Conservation (phyloP, 495 filamentous ascomycete genomes). For the Hypomontagnella monticulosa region DNA sequence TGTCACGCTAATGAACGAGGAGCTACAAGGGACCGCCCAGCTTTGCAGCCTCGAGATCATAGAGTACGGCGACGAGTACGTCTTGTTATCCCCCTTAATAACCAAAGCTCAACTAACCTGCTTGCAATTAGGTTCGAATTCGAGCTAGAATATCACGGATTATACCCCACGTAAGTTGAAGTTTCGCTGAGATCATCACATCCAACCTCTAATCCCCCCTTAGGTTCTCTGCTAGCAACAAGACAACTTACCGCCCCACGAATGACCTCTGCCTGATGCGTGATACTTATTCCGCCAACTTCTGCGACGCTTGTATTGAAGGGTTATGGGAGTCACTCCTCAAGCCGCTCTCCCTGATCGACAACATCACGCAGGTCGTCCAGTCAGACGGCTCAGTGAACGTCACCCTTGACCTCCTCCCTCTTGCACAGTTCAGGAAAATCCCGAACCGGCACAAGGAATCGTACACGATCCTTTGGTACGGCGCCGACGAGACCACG, state of each 20-base stretch:
- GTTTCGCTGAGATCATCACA: background rate
- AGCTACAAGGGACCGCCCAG: constrained; percentile 39
- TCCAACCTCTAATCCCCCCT: background rate
- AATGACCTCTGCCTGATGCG: constrained; percentile 42
- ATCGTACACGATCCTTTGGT: constrained; percentile 38
- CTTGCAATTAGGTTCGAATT: constrained; percentile 31
- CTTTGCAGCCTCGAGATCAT: constrained; percentile 42
- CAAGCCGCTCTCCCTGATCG: constrained; percentile 24
- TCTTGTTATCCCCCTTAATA: background rate
- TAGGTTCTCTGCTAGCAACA: constrained; percentile 36
- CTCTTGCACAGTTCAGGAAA: constrained; percentile 35
- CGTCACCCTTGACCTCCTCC: constrained; percentile 34
- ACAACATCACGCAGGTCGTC: constrained; percentile 32
- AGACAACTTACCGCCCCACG: constrained; percentile 39
- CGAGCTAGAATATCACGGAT: constrained; percentile 30
- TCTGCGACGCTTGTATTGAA: constrained; percentile 40
- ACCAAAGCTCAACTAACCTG: background rate
- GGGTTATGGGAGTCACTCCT: constrained; percentile 41
- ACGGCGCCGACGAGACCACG: constrained; percentile 26
- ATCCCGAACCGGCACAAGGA: constrained; percentile 31
- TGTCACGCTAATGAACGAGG: constrained; percentile 35
- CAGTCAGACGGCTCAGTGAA: constrained; percentile 29
- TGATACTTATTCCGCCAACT: constrained; percentile 31
- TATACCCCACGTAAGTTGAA: constrained; percentile 41
- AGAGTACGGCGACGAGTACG: constrained; percentile 31